These are phyloP conservation scores for Neurospora sp. DNA, from an alignment of 2,329 filamentous ascomycete species.

Conservation along the genomic window DNA sequence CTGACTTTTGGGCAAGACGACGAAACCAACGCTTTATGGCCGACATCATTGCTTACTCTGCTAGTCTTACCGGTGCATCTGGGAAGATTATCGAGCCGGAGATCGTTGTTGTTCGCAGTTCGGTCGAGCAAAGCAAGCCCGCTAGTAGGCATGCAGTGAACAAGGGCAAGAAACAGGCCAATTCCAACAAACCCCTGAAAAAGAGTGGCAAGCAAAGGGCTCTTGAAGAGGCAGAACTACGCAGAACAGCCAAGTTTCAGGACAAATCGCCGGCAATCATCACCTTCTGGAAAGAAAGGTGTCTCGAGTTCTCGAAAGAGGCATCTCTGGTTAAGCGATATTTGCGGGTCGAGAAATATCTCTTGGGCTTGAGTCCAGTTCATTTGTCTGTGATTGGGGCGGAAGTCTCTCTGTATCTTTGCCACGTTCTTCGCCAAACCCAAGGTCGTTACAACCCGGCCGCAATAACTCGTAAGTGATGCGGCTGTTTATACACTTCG, in stretches of 20 bases:
- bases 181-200: conserved; percentile 14
- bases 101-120: conserved; percentile 42
- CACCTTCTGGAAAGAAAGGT: conserved; percentile 33
- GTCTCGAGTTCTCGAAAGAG: conserved; percentile 36
- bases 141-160: conserved; percentile 17
- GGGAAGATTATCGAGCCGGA: conserved; percentile 56
- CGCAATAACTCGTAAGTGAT: not conserved
- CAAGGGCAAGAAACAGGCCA: conserved; percentile 7
- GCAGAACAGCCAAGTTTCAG: conserved; percentile 25
- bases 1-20: conserved; percentile 26
- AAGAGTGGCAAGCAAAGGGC: conserved; percentile 28
- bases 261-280: conserved; percentile 23
- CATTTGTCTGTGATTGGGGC: conserved; percentile 20
- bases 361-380: conserved; percentile 29
- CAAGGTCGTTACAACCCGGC: conserved; percentile 1
- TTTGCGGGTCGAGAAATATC: conserved; percentile 36
- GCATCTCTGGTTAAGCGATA: conserved; percentile 33
- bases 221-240: conserved; percentile 22
- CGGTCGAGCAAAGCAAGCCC: conserved; percentile 3
- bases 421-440: conserved; percentile 21
- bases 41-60: conserved; percentile 58
- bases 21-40: conserved; percentile 56
- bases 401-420: conserved; percentile 27
- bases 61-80: conserved; percentile 54
- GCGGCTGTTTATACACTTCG: not conserved